These are phyloP conservation scores for Chlamydomonas urium DNA, from an alignment of 139 green algal species.

Conservation along the genomic window DNA sequence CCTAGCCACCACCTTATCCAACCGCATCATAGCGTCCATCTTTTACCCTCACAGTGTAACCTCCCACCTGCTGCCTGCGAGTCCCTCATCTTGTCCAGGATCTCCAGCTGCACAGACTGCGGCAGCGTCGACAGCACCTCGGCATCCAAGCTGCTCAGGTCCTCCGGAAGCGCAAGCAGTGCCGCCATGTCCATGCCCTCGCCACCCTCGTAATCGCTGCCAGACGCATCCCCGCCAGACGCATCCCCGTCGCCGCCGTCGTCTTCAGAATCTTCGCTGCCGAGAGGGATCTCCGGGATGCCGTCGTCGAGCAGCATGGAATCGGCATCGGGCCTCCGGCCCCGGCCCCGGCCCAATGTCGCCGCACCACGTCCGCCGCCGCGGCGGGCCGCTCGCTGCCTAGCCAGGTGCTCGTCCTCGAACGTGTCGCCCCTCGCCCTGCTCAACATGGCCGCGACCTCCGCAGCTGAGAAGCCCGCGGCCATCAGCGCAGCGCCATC, in stretches of 20 bases:
- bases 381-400: too few relatives aligned
- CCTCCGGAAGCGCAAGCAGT: slow-evolving; percentile 1
- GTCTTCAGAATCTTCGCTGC: too few relatives aligned
- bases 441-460: not conserved
- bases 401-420: not conserved
- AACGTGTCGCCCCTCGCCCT: not conserved
- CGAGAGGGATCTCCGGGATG: too few relatives aligned
- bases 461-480: not conserved
- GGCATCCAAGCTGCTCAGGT: slow-evolving; percentile 56
- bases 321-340: too few relatives aligned
- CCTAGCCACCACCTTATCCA: too few relatives aligned
- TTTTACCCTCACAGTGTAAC: too few relatives aligned
- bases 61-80: slow-evolving; percentile 40
- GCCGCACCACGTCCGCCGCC: too few relatives aligned
- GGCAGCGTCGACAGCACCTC: slow-evolving; percentile 79
- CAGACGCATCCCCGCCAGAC: too few relatives aligned
- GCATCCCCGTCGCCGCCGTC: too few relatives aligned
- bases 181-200: not conserved
- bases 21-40: too few relatives aligned
- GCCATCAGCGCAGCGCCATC: not conserved
- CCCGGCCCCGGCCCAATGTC: too few relatives aligned
- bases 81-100: slow-evolving; percentile 74
- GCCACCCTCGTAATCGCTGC: not conserved
- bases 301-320: too few relatives aligned
- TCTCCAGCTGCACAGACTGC: slow-evolving; percentile 81